Conservation (phyloP, 2,329 filamentous ascomycete genomes). For the Salinomyces thailandicus region DNA sequence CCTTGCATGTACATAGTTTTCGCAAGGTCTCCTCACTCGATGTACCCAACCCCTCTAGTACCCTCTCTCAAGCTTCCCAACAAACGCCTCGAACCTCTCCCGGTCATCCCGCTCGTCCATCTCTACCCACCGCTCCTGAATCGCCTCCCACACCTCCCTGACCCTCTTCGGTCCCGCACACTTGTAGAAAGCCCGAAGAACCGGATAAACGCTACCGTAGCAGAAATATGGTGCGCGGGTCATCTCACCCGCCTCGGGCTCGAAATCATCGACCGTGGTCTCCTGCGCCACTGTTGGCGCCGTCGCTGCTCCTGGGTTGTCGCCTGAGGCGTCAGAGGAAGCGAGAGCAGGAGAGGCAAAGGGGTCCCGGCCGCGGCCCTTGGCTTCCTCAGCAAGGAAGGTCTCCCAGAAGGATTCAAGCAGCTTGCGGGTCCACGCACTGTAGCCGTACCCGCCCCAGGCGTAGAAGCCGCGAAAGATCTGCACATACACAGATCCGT, state of each 20-base stretch:
- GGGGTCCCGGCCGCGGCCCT: neutral
- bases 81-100: conserved; percentile 6
- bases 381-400: conserved; percentile 36
- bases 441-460: conserved; percentile 57
- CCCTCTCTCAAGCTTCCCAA: conserved; percentile 5
- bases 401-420: conserved; percentile 58
- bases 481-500: conserved; percentile 67
- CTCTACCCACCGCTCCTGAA: conserved; percentile 30
- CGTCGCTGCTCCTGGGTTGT: neutral
- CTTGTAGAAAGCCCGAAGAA: conserved; percentile 53
- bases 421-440: conserved; percentile 61
- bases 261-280: neutral
- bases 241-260: conserved; percentile 8
- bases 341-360: neutral
- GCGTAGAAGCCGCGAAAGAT: conserved; percentile 72
- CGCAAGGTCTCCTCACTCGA: too few species aligned
- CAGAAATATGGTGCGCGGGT: conserved; percentile 26
- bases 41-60: too few species aligned
- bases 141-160: conserved; percentile 44
- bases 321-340: neutral
- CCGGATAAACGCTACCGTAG: conserved; percentile 47
- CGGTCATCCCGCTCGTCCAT: conserved; percentile 21
- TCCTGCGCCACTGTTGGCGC: neutral
- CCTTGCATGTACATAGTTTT: too few species aligned
- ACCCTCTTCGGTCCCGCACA: conserved; percentile 45